A percentile compares a stretch with the other conserved stretches of the same genome.
These are phyloP conservation scores for Elongisporangium anandrum DNA, from an alignment of 352 stramenopile species.

Conservation along the genomic window DNA sequence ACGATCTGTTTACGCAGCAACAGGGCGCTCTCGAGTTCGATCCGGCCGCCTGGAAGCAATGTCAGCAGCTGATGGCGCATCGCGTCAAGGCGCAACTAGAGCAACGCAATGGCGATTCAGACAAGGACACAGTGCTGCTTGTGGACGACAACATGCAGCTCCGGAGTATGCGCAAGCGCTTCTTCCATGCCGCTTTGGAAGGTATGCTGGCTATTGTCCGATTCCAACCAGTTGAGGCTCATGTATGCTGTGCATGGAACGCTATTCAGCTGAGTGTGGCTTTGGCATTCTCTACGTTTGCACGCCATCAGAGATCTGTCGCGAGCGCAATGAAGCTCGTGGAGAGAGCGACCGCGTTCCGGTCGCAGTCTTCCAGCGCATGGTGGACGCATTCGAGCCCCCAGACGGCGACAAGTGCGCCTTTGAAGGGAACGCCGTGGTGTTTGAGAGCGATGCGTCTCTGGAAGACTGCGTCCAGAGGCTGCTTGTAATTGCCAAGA, in stretches of 20 bases:
- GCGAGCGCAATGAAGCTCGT: constrained; percentile 35
- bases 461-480: background rate
- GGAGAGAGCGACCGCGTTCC: constrained; percentile 23
- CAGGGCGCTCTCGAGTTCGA: constrained; percentile 25
- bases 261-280: constrained; percentile 23
- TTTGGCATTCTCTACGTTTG: constrained; percentile 45
- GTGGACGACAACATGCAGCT: constrained; percentile 75
- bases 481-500: background rate
- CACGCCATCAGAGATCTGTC: constrained; percentile 20
- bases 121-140: constrained; percentile 34
- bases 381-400: constrained; percentile 44
- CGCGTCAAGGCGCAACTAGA: constrained; percentile 14
- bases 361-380: constrained; percentile 35
- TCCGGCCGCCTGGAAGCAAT: constrained; percentile 42
- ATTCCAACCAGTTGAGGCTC: constrained; percentile 8
- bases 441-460: background rate
- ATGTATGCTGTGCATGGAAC: constrained; percentile 13
- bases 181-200: constrained; percentile 44
- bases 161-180: constrained; percentile 64
- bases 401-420: constrained; percentile 11
- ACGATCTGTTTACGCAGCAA: constrained; percentile 35
- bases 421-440: constrained; percentile 32
- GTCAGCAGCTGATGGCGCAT: constrained; percentile 40
- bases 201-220: constrained; percentile 15
- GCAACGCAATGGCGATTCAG: background rate